phyloP scores from a whole-genome alignment of 2,329 filamentous ascomycete species.

The Fusarium sarcochroum region DNA sequence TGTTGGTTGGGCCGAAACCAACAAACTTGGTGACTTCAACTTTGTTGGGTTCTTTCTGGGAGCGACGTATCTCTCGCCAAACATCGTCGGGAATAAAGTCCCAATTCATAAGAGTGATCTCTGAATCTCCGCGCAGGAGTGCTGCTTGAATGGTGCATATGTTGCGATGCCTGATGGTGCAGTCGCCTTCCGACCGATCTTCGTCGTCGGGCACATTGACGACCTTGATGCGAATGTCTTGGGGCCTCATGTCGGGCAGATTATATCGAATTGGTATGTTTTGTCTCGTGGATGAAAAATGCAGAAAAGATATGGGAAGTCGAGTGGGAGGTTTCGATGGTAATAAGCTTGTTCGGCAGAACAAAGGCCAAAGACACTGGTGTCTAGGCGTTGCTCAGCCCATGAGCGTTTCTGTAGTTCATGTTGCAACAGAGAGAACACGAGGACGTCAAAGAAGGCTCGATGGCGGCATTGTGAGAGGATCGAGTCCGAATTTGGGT shows the following conservation, averaged over 20 bases:
- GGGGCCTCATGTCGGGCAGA: slow-evolving; percentile 26
- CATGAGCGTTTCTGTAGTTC: slow-evolving; percentile 2
- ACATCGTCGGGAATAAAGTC: not conserved
- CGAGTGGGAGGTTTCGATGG: slow-evolving; percentile 15
- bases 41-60: not conserved
- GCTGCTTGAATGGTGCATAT: slow-evolving; percentile 28
- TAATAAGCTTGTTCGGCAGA: slow-evolving; percentile 41
- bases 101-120: slow-evolving; percentile 23
- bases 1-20: too few relatives aligned
- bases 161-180: slow-evolving; percentile 22
- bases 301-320: not conserved
- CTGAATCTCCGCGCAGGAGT: slow-evolving; percentile 37
- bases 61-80: not conserved
- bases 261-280: slow-evolving; percentile 2
- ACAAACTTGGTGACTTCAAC: not conserved
- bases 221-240: slow-evolving; percentile 1
- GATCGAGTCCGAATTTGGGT: slow-evolving; percentile 21
- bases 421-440: slow-evolving; percentile 6
- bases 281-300: slow-evolving; percentile 3
- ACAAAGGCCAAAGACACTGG: slow-evolving; percentile 36
- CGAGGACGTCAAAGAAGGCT: slow-evolving; percentile 8
- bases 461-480: slow-evolving; percentile 29
- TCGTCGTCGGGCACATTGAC: not conserved
- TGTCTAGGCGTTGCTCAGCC: not conserved
- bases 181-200: not conserved